Base-by-base conservation (phyloP, 2,329 filamentous ascomycete species). In the Penicillium sp. region DNA sequence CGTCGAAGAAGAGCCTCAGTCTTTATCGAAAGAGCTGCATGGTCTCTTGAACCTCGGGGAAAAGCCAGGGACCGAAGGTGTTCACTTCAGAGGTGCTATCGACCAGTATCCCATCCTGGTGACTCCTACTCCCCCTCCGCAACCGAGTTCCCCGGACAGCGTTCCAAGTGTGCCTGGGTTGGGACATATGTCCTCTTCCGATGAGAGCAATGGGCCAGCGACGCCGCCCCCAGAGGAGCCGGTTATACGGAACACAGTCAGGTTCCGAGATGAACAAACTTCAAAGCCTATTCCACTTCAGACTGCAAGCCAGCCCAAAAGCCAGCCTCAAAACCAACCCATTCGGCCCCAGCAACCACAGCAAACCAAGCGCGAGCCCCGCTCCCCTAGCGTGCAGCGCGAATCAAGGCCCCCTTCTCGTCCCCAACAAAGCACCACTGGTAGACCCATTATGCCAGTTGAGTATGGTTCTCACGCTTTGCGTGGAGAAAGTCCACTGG, bases 81-180 rank as follows among this genome's bases (percentile, higher is more conserved):
- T 66, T 16, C 59, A 67, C 48, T 60, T 53, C 50, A 67, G 73
- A 58, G 77, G 77, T 41, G 67, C 71, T 40, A 63, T 78, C 56
- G 75, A 79, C 57, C 77, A 79, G 57, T 70, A 70, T 50, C 77
- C 77, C 5, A 66, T 79, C 41, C 70, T 79, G 43, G 53, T 76
- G 49, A 63, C 71, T 47, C 62, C 61, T 50, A 60, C 58, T 14
- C 50, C 62, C 34, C 56, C 58, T 34, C 54, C 63, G 4, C 16
- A 47, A 2, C 53, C 52, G 13, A 34, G 54, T 46, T 41, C 56
- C 54, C 47, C 57, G 9, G 47, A 52, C 31, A 57, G 62, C 34
- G 43, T 58, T 45, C 50, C 52, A 16, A 58, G 49, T 27, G 34
- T 63, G 51, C 48, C 63, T 50, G 49, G 64, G 53, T 55, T 62